Conservation (phyloP, 1,284 basidiomycete species). For the Phellopilus nigrolimitatus region DNA sequence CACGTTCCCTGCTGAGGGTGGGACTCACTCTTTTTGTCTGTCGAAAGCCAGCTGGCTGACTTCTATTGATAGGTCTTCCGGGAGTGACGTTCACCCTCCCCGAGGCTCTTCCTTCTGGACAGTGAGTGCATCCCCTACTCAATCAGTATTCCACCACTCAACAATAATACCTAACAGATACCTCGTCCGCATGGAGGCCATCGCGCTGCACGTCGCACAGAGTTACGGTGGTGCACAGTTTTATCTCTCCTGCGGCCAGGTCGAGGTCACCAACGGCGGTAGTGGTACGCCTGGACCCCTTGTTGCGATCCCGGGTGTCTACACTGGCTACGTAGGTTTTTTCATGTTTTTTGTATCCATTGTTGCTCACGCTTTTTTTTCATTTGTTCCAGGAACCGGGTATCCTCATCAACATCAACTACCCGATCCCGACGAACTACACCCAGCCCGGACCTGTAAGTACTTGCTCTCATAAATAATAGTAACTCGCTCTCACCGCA, state of each 20-base stretch:
- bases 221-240: slow-evolving; percentile 23
- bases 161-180: slow-evolving; percentile 20
- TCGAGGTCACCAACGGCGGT: slow-evolving; percentile 35
- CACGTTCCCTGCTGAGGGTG: slow-evolving; percentile 24
- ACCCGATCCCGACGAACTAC: slow-evolving; percentile 20
- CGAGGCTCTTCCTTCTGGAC: slow-evolving; percentile 27
- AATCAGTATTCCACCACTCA: background rate
- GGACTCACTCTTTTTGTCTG: background rate
- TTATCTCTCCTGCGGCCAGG: slow-evolving; percentile 31
- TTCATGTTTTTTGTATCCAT: background rate
- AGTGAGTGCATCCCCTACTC: slow-evolving; percentile 21
- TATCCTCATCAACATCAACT: slow-evolving; percentile 21
- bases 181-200: slow-evolving; percentile 31
- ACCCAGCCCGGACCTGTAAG: slow-evolving; percentile 20
- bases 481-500: background rate
- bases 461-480: background rate
- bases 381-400: slow-evolving; percentile 14
- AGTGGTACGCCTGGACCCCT: slow-evolving; percentile 32
- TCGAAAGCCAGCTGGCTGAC: background rate
- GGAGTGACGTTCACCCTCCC: slow-evolving; percentile 28
- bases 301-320: slow-evolving; percentile 34
- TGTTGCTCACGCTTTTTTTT: background rate
- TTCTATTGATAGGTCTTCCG: slow-evolving; percentile 20
- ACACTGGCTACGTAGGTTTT: slow-evolving; percentile 28
- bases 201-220: slow-evolving; percentile 25